phyloP scores from a whole-genome alignment of 495 filamentous ascomycete species.

The Trichoderma virens region DNA sequence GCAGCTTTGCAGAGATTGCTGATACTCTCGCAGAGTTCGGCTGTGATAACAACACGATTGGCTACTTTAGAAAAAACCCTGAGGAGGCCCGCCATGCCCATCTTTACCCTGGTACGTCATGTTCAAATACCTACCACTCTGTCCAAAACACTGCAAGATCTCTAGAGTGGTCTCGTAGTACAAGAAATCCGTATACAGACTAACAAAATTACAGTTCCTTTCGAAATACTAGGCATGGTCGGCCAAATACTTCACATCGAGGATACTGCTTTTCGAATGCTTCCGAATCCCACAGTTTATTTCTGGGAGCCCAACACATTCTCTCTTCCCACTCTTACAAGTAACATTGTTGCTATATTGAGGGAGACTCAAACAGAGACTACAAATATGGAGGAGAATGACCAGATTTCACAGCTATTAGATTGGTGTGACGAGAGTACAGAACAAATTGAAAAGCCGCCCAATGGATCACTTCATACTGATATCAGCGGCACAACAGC shows the following conservation, averaged over 20 bases:
- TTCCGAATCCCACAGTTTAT: slow-evolving; percentile 29
- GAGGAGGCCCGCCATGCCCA: neutral
- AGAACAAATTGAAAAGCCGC: no score
- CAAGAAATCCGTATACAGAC: no score
- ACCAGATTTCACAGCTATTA: no score
- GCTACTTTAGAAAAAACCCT: slow-evolving; percentile 19
- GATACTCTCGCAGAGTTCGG: slow-evolving; percentile 26
- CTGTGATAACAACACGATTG: slow-evolving; percentile 18
- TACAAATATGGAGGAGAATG: no score
- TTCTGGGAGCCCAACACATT: slow-evolving; percentile 23
- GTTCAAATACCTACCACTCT: no score
- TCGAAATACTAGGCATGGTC: slow-evolving; percentile 33
- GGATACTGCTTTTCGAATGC: slow-evolving; percentile 25
- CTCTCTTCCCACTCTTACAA: slow-evolving; percentile 14
- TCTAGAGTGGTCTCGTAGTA: no score
- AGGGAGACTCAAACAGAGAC: no score
- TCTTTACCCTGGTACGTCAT: no score
- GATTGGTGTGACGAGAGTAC: no score
- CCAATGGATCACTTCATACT: neutral
- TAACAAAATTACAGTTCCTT: slow-evolving; percentile 19
- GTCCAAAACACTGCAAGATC: no score
- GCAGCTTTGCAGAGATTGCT: slow-evolving; percentile 20
- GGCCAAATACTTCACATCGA: slow-evolving; percentile 21
- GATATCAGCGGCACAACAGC: neutral
- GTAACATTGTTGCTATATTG: neutral